phyloP scores from a whole-genome alignment of 2,329 filamentous ascomycete species.

The Boeremia lycopersici region DNA sequence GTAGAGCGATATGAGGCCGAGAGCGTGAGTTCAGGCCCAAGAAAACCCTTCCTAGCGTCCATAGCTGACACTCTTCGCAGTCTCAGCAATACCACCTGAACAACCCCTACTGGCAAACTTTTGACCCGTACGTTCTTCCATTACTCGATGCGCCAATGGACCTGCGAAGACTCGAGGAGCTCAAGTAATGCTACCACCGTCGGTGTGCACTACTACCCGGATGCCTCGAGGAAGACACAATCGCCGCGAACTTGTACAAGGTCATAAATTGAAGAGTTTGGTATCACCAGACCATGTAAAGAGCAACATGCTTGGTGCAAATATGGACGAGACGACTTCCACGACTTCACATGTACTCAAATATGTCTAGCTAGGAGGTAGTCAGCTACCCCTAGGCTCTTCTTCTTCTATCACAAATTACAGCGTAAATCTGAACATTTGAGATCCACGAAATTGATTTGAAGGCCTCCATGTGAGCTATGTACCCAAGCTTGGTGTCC shows the following conservation, averaged over 20 bases:
- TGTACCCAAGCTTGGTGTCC: no score
- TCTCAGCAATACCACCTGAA: slow-evolving; percentile 53
- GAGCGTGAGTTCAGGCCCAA: slow-evolving; percentile 52
- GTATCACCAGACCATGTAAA: no score
- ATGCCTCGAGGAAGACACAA: slow-evolving; percentile 23
- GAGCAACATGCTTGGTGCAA: not conserved
- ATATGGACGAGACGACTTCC: no score
- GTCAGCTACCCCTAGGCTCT: no score
- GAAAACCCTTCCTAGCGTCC: not conserved
- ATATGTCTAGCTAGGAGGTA: no score
- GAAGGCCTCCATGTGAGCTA: no score
- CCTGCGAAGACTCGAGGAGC: slow-evolving; percentile 69
- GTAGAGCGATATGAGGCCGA: slow-evolving; percentile 76
- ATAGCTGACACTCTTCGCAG: slow-evolving; percentile 20
- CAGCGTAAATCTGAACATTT: no score
- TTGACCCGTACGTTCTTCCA: slow-evolving; percentile 74
- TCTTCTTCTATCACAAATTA: no score
- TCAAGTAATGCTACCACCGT: slow-evolving; percentile 60
- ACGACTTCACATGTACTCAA: no score
- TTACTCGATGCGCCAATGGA: slow-evolving; percentile 73
- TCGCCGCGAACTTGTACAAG: slow-evolving; percentile 24
- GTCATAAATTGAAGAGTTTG: slow-evolving; percentile 13
- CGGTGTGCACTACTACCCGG: slow-evolving; percentile 30
- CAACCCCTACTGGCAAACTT: slow-evolving; percentile 78
- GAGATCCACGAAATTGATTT: no score